Evolutionary conservation across 2,329 filamentous ascomycete species (phyloP), one percentile per base, ranked within the genome.

Genomic region (Tolypocladium album): DNA sequence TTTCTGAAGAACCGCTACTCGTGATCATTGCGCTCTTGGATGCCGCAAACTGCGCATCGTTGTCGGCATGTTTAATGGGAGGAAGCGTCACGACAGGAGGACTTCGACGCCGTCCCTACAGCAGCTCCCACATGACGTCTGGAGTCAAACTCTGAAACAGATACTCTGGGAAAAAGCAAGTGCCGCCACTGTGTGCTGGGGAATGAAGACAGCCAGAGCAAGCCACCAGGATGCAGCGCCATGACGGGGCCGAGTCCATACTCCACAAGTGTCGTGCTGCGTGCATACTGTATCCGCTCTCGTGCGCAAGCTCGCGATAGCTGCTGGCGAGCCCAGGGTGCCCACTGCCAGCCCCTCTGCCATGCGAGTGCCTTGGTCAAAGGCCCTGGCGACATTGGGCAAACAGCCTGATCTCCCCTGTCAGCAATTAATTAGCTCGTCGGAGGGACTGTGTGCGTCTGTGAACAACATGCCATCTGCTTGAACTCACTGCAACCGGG

Each of bases 221-320:
- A 38, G 24, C 56, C 27, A 50, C 56, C 22, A 17, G 40, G 57
- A 47, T 40, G 57, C 43, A 50, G 56, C 56, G 43, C 27, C 42
- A 59, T 64, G 63, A 59, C 61, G 63, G 65, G 61, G 24, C 34
- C 40, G 45, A 45, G 39, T 34, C 24, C 22, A 27, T 36, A 8
- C 58, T 39, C 47, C 47, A 43, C 47, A 22, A 34, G 36, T 38
- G 58, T 53, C 58, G 50, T 55, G 58, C 43, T 36, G 47, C 27
- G 9, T 38, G 20, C 58, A 47, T 53, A 22, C 34, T 11, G 45
- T 20, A 58, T 58, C 58, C 58, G 58, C 58, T 34, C 38, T 45
- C 50, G 20, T 55, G 50, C 50, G 47, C 39, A 12, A 55, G 40
- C 45, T 43, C 50, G 50, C 39, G 11, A 36, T 34, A 36, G 22